A percentile compares a stretch with the other conserved stretches of the same genome.
These are phyloP conservation scores for Yamadazyma siamensis DNA, from an alignment of 1,139 yeast genomes.

Conservation along the genomic window DNA sequence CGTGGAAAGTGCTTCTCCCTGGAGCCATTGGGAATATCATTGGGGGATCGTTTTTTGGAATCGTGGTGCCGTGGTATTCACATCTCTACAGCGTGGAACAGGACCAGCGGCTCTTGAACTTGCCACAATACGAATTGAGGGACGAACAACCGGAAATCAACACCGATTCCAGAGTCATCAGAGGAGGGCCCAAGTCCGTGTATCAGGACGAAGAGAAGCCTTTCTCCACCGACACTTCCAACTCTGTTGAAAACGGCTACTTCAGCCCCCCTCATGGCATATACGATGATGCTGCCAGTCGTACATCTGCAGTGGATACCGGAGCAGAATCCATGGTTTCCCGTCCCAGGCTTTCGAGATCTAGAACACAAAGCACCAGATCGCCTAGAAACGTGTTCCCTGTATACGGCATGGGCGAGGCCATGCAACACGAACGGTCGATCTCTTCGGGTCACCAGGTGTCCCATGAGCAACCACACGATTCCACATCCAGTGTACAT, in stretches of 20 bases:
- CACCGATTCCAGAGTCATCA: slow-evolving; percentile 72
- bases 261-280: slow-evolving; percentile 7
- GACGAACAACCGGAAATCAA: slow-evolving; percentile 80
- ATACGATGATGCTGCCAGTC: slow-evolving; percentile 4
- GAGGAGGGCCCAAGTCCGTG: slow-evolving; percentile 23
- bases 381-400: slow-evolving; percentile 80
- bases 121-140: slow-evolving; percentile 65
- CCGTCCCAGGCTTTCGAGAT: too few species aligned
- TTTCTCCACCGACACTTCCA: slow-evolving; percentile 6
- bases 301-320: neutral
- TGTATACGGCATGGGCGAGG: slow-evolving; percentile 71
- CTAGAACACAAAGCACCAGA: slow-evolving; percentile 19
- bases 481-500: slow-evolving; percentile 1
- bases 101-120: slow-evolving; percentile 55
- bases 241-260: slow-evolving; percentile 4
- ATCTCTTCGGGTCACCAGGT: slow-evolving; percentile 43
- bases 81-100: slow-evolving; percentile 68
- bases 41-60: slow-evolving; percentile 65
- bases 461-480: slow-evolving; percentile 1
- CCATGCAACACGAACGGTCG: slow-evolving; percentile 50
- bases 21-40: slow-evolving; percentile 67
- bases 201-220: slow-evolving; percentile 6
- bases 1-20: slow-evolving; percentile 70
- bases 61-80: slow-evolving; percentile 63
- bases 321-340: slow-evolving; percentile 4